A percentile compares a stretch with the other conserved stretches of the same genome.
Evolutionary conservation across 2,329 filamentous ascomycete species (phyloP).

Genomic region (Phyllosticta citrichinensis): DNA sequence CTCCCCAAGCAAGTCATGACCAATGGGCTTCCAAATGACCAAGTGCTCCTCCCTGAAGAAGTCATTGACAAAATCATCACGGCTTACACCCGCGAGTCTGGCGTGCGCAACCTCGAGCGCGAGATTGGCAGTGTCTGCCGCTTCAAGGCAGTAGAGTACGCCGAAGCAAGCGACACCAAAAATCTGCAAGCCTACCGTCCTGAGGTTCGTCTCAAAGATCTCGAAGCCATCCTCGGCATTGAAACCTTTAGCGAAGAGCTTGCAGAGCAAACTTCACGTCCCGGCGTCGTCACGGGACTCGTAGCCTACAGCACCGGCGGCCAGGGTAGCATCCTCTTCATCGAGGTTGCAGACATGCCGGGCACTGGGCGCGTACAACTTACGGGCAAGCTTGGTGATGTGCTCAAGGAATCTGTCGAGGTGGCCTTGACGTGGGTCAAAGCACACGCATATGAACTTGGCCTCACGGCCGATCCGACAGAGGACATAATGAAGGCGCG

Average conservation of each 20-base stretch:
- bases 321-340: constrained; percentile 94
- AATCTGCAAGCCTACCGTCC: constrained; percentile 58
- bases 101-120: constrained; percentile 89
- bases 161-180: constrained; percentile 72
- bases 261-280: constrained; percentile 68
- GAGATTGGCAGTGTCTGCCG: constrained; percentile 93
- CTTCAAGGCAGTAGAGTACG: constrained; percentile 88
- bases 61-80: constrained; percentile 94
- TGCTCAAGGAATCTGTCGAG: constrained; percentile 93
- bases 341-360: constrained; percentile 96
- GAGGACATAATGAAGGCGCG: constrained; percentile 95
- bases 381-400: constrained; percentile 91
- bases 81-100: constrained; percentile 90
- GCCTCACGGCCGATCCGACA: constrained; percentile 66
- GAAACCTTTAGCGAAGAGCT: constrained; percentile 95
- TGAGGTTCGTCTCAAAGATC: constrained; percentile 62
- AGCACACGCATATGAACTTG: constrained; percentile 84
- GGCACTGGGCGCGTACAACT: constrained; percentile 86
- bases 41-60: constrained; percentile 68
- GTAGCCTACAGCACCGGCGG: constrained; percentile 75
- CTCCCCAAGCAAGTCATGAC: constrained; percentile 90
- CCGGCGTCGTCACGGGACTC: constrained; percentile 89
- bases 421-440: constrained; percentile 97
- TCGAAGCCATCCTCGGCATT: constrained; percentile 85
- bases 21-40: constrained; percentile 70